These are phyloP conservation scores for Monascus ruber DNA, from an alignment of 2,329 filamentous ascomycete species.

Conservation along the genomic window DNA sequence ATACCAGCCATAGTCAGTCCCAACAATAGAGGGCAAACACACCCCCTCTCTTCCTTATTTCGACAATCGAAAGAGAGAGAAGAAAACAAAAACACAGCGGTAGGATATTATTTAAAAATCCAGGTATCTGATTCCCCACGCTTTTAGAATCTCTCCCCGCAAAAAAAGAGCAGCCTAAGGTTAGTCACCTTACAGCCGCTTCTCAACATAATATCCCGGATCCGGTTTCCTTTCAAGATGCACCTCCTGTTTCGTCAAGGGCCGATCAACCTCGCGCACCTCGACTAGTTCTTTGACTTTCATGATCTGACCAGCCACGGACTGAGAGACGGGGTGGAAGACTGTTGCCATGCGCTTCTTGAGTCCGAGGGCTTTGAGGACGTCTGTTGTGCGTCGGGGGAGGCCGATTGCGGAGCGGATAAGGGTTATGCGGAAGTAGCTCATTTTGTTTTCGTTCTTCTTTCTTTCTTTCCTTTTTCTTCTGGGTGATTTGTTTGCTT, in stretches of 20 bases:
- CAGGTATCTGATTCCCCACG: background rate
- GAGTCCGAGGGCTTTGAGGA: conserved; percentile 74
- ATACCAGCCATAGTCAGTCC: too few species aligned
- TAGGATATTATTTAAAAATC: too few species aligned
- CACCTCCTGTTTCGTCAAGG: conserved; percentile 56
- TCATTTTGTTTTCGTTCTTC: conserved; percentile 39
- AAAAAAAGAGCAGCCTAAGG: too few species aligned
- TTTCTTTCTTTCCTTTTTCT: too few species aligned
- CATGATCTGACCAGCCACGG: conserved; percentile 83
- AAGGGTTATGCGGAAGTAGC: conserved; percentile 83
- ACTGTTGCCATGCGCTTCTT: conserved; percentile 76
- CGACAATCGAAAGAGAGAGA: too few species aligned
- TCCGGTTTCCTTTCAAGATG: conserved; percentile 62
- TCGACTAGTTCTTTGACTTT: conserved; percentile 85
- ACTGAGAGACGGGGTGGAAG: conserved; percentile 72
- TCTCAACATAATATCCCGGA: conserved; percentile 70
- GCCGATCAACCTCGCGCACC: conserved; percentile 62
- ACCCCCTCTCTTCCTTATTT: too few species aligned
- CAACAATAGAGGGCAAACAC: too few species aligned
- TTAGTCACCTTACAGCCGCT: conserved; percentile 8
- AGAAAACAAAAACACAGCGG: too few species aligned
- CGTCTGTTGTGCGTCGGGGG: conserved; percentile 64
- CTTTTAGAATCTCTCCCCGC: background rate
- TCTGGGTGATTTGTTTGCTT: too few species aligned
- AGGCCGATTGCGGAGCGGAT: conserved; percentile 83